Conservation (phyloP, 305 asterid genomes). For the Andrographis paniculata region DNA sequence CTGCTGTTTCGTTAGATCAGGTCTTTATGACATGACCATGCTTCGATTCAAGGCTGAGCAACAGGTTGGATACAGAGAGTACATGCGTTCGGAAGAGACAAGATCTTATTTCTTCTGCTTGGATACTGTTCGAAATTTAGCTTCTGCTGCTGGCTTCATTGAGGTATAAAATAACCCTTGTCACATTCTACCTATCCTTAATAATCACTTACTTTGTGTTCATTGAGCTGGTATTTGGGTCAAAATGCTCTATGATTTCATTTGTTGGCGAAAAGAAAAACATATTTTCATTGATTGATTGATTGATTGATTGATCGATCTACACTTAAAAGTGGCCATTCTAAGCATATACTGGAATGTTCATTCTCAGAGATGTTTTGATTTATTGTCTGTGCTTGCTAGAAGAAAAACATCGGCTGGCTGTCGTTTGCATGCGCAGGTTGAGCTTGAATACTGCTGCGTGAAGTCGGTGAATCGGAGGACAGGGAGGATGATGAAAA, state of each 20-base stretch:
- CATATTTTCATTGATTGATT: too few species aligned
- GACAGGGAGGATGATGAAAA: slow-evolving; percentile 40
- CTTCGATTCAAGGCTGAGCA: slow-evolving; percentile 74
- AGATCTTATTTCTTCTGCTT: slow-evolving; percentile 86
- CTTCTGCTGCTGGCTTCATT: slow-evolving; percentile 56
- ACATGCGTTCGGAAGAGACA: slow-evolving; percentile 85
- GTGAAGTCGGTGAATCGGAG: slow-evolving; percentile 44
- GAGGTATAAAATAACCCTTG: slow-evolving; percentile 40
- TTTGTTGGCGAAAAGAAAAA: too few species aligned
- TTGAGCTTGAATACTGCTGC: slow-evolving; percentile 56
- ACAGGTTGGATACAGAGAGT: slow-evolving; percentile 70
- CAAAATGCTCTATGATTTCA: too few species aligned
- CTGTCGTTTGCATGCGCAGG: slow-evolving; percentile 22
- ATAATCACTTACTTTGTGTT: too few species aligned
- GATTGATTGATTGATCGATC: too few species aligned
- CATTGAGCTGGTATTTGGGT: too few species aligned
- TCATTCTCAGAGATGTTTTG: too few species aligned
- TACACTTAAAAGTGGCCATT: too few species aligned
- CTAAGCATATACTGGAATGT: too few species aligned
- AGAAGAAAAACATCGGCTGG: too few species aligned
- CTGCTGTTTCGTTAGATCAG: slow-evolving; percentile 30
- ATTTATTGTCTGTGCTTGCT: too few species aligned
- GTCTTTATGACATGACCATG: slow-evolving; percentile 96
- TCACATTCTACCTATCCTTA: neutral
- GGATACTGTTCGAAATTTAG: slow-evolving; percentile 45